Evolutionary conservation across 129 eudicot genomes (phyloP), one percentile per base, ranked within the genome.

Genomic region (Artemisia annua): DNA sequence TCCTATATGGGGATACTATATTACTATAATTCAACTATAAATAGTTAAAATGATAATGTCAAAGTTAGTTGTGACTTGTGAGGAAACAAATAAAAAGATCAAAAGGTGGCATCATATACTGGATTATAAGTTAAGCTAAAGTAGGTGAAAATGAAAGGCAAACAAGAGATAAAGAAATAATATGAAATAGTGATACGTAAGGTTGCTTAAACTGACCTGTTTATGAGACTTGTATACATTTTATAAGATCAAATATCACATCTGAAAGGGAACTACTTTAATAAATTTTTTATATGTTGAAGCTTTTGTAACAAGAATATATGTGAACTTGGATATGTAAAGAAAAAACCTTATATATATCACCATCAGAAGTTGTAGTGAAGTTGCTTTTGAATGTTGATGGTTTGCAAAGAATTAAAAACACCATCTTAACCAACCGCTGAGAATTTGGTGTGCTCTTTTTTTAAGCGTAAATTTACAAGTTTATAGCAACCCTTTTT

Each of bases 121-220:
- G 73, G 67, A 83, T 88, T 91, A 80, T 78, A 85, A 89, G 89
- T 80, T 80, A 92, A 92, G 96, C 75, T 78, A 86, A 73, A 63
- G 44, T 63, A 43, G 86, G 75, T 78, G 86, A 87, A 69, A 78
- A 50, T 68, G 89, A 73, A 53, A 83, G 82, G 75, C 75, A 81
- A 73, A 73, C 82, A 62, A 64, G 7, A 43, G 43, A 63, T 30
- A 28, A n/a, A 70, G 43, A 60, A 58, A 32, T 32, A 49, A 46
- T 11, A 56, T 52, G 54, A 48, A 64, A 78, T 48, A 68, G 80
- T 80, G 69, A 51, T 13, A 71, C 15, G 67, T 62, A 75, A 70
- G 77, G 61, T 68, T 68, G 75, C 75, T 76, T 69, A 64, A 67
- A 48, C 72, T 75, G 78, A 83, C 80, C 81, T 77, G 60, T 66